Percentiles rank a stretch among this genome's conserved stretches.
phyloP scores from a whole-genome alignment of 176 grass and related monocot genomes.

The Luzula sylvatica region DNA sequence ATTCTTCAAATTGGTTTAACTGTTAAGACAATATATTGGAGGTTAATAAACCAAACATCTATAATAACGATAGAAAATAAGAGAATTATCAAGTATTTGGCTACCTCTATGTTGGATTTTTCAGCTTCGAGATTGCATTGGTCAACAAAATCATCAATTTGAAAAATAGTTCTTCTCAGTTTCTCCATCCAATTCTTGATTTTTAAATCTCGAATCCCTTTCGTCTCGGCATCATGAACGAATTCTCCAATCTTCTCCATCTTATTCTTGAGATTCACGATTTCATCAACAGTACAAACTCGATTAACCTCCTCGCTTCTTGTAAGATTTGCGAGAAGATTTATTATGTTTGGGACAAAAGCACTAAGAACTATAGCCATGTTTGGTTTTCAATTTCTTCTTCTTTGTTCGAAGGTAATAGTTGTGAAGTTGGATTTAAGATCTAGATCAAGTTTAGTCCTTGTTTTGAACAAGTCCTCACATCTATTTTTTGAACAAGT shows the following conservation, averaged over 20 bases:
- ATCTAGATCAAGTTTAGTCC: neutral
- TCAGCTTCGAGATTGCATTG: neutral
- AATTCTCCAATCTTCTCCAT: neutral
- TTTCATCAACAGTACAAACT: neutral
- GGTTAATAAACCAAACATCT: no score
- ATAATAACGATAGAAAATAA: no score
- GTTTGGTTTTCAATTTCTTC: neutral
- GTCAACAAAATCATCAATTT: conserved; percentile 7
- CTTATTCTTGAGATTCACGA: neutral
- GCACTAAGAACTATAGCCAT: conserved; percentile 5
- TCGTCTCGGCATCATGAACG: conserved; percentile 12
- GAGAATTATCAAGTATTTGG: no score
- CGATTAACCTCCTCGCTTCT: neutral
- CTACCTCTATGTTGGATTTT: neutral
- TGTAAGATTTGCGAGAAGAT: neutral
- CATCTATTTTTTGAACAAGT: neutral
- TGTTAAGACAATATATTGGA: neutral
- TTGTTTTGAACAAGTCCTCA: no score
- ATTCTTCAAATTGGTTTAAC: neutral
- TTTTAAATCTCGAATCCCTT: neutral
- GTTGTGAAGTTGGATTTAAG: no score
- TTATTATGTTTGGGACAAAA: neutral
- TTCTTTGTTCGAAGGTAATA: neutral
- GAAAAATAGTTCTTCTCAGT: conserved; percentile 8
- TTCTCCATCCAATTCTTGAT: conserved; percentile 10